Evolutionary conservation across 2,329 filamentous ascomycete genomes (phyloP).

Genomic region (Torrubiella hemipterigena): DNA sequence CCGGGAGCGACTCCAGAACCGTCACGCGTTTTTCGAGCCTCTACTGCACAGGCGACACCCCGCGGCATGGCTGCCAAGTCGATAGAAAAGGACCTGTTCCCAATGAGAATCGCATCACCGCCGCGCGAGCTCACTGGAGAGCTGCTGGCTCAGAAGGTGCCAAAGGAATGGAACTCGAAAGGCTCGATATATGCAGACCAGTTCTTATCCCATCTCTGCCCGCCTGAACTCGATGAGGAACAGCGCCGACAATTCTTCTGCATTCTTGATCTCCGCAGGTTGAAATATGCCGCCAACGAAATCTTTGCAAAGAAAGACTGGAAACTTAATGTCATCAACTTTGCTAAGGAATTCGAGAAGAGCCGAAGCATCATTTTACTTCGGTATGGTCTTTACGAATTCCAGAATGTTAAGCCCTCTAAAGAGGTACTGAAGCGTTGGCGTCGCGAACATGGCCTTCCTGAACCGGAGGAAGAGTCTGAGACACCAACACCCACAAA

Average conservation of each 20-base stretch:
- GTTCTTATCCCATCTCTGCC: constrained; percentile 44
- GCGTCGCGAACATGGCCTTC: constrained; percentile 43
- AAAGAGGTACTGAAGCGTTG: constrained; percentile 45
- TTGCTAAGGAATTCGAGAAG: constrained; percentile 54
- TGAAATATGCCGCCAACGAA: constrained; percentile 50
- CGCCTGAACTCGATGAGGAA: constrained; percentile 43
- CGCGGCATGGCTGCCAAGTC: constrained; percentile 38
- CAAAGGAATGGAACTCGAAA: constrained; percentile 36
- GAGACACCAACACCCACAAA: constrained; percentile 19
- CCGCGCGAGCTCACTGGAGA: constrained; percentile 45
- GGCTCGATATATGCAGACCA: constrained; percentile 49
- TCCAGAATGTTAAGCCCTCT: constrained; percentile 49
- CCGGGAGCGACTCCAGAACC: constrained; percentile 30
- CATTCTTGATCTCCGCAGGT: constrained; percentile 47
- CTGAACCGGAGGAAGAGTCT: constrained; percentile 33
- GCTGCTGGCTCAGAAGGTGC: constrained; percentile 38
- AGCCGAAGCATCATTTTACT: constrained; percentile 49
- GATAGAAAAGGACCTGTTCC: constrained; percentile 39
- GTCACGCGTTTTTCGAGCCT: constrained; percentile 29
- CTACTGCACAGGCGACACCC: constrained; percentile 32
- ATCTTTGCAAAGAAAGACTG: constrained; percentile 49
- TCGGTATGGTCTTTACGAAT: constrained; percentile 50
- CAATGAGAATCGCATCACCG: constrained; percentile 46
- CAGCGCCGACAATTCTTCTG: constrained; percentile 52
- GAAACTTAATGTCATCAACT: constrained; percentile 50